Base-by-base conservation (phyloP, 2,329 filamentous ascomycete species). In the Lithohypha guttulata region DNA sequence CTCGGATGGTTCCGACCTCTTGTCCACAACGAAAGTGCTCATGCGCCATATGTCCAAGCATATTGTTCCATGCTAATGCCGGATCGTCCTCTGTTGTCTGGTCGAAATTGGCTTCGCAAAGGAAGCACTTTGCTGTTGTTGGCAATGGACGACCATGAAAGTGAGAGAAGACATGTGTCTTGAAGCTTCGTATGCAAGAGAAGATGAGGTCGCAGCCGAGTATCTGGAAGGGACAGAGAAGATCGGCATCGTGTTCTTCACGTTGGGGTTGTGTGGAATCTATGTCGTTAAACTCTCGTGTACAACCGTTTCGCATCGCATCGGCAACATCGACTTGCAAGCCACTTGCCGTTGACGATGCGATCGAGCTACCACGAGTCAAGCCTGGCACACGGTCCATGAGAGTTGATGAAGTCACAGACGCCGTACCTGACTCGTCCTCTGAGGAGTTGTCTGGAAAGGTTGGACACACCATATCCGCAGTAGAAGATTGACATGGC, bases 151-250 rank as follows among this genome's bases (percentile, higher is more conserved):
- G 55, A 1, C 59, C 57, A 10, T 59, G 59, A 43, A 67, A 66
- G 43, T 67, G 64, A 35, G 62, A 62, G 17, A 62, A 54, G 31
- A 66, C 61, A 46, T 67, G 64, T 6, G 53, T 60, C 36, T 60
- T 61, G 62, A 63, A 67, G 21, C 58, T 45, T 5, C 57, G 52
- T 19, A 52, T 50, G 27, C 60, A 55, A 29, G 58, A 53, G 42
- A 64, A 65, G 8, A 54, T 55, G 33, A 59, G 52, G 8, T 60
- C 53, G 46, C 64, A 67, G 46, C 63, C 58, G 6, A 67, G 54
- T 40, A 64, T 56, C 42, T 64, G 59, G 53, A 66, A 66, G n/a
- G 66, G 55, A 42, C 64, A 67, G 13, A 51, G 28, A 30, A 51
- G 33, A 37, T 50, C 46, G 21, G 49, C 47, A 31, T 50, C 43